Base-by-base conservation (phyloP, 805 yeast genomes). In the Teunomyces panamensis region DNA sequence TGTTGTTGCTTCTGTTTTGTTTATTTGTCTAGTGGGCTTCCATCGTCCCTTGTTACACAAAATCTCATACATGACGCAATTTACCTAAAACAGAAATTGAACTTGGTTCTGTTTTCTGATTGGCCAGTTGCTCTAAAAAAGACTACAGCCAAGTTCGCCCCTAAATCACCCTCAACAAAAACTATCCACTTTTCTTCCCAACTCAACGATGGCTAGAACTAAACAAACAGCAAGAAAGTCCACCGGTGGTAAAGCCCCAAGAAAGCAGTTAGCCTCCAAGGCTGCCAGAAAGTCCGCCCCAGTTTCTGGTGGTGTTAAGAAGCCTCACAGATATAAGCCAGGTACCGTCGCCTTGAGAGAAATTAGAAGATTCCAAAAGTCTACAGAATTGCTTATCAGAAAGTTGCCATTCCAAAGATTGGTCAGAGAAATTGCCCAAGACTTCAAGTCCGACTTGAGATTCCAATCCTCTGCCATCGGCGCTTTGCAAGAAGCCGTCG, bases 341-440 rank as follows among this genome's bases (percentile, higher is more conserved):
- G 76, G 76, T 71, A 71, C 76, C 62, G 76, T 71, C 50, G 76
- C 76, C 55, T 71, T 71, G 66, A 69, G 76, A 69, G 76, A 71
- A 67, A 71, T 71, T 56, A 69, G 76, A 69, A 69, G 75, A 67
- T 71, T 71, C 67, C 76, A 71, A 56, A 71, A 71, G 60, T 71
- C 75, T 35, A 71, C 76, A 55, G 76, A 71, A 59, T 65, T 71
- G 43, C 68, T 71, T 63, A 71, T 71, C 66, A 71, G 76, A 70
- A 71, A 71, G 65, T 71, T 71, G 59, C 76, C 76, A 39, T 71
- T 71, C 72, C 75, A 71, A 56, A 71, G 76, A 71, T 71, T 71
- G 63, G 76, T 71, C 41, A 71, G 76, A 69, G 76, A 71, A 59
- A 71, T 71, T 50, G 75, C 75, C 53, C 75, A 71, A 57, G 76